phyloP scores from a whole-genome alignment of 2,329 filamentous ascomycete species.

The Xylariaceae sp. region DNA sequence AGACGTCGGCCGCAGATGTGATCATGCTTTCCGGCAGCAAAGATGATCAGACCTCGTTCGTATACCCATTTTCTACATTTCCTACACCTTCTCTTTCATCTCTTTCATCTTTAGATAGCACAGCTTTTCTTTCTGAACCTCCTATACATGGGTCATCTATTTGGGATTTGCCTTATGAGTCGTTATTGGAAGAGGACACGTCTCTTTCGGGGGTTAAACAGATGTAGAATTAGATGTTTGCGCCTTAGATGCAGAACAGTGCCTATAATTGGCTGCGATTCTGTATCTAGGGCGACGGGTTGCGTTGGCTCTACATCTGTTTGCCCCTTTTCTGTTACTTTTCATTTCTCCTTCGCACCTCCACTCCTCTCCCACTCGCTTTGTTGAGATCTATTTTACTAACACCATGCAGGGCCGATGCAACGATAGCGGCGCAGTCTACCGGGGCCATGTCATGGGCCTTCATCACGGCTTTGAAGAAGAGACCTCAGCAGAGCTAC shows the following conservation, averaged over 20 bases:
- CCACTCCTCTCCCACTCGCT: background rate
- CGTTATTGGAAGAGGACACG: conserved; percentile 4
- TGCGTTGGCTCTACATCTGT: conserved; percentile 34
- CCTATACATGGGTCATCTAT: conserved; percentile 1
- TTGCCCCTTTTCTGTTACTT: background rate
- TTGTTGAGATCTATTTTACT: background rate
- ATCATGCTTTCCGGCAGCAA: conserved; percentile 98
- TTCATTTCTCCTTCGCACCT: background rate
- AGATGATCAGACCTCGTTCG: conserved; percentile 84
- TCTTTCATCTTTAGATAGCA: conserved; percentile 1
- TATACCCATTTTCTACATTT: conserved; percentile 33
- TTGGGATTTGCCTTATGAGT: conserved; percentile 12
- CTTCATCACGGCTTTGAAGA: conserved; percentile 84
- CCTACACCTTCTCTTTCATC: background rate
- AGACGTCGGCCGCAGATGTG: conserved; percentile 91
- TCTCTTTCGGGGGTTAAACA: conserved; percentile 7
- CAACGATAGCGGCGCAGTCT: conserved; percentile 78
- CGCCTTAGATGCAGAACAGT: conserved; percentile 39
- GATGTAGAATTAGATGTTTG: conserved; percentile 26
- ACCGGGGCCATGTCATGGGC: conserved; percentile 99
- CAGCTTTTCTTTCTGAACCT: conserved; percentile 3
- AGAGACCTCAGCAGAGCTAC: conserved; percentile 93
- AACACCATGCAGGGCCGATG: conserved; percentile 60
- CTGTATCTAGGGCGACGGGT: conserved; percentile 43
- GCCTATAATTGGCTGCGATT: conserved; percentile 32